phyloP scores from a whole-genome alignment of 1,139 yeast genomes.

The Taphrina populina region DNA sequence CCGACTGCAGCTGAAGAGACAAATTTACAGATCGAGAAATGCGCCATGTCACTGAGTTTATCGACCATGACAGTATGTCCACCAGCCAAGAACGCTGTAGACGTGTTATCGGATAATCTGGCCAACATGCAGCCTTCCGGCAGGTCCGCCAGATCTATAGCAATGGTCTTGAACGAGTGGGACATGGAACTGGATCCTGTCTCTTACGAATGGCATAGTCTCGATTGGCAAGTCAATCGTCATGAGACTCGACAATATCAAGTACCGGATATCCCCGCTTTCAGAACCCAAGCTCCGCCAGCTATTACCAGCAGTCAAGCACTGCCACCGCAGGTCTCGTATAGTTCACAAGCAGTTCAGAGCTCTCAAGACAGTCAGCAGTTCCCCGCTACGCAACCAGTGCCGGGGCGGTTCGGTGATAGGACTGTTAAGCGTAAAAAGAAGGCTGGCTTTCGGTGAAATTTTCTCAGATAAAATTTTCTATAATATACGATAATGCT shows the following conservation, averaged over 20 bases:
- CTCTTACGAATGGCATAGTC: neutral
- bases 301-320: slow-evolving; percentile 5
- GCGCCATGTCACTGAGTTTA: too few relatives aligned
- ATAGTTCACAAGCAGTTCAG: too few relatives aligned
- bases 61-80: too few relatives aligned
- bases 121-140: too few relatives aligned
- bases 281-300: slow-evolving; percentile 1
- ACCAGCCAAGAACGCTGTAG: too few relatives aligned
- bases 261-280: slow-evolving; percentile 11
- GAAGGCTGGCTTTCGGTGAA: slow-evolving; percentile 13
- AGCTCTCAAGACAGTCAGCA: slow-evolving; percentile 9
- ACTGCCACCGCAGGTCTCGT: neutral
- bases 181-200: neutral
- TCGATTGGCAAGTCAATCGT: neutral
- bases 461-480: too few relatives aligned
- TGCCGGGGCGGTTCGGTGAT: slow-evolving; percentile 7
- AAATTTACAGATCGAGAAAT: too few relatives aligned
- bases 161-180: slow-evolving; percentile 6
- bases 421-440: slow-evolving; percentile 7
- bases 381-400: slow-evolving; percentile 14
- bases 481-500: too few relatives aligned
- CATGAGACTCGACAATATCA: neutral
- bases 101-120: too few relatives aligned
- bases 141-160: too few relatives aligned
- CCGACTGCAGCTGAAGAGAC: too few relatives aligned